Conservation (phyloP, 1,284 basidiomycete species). For the Ceratobasidium sp. region DNA sequence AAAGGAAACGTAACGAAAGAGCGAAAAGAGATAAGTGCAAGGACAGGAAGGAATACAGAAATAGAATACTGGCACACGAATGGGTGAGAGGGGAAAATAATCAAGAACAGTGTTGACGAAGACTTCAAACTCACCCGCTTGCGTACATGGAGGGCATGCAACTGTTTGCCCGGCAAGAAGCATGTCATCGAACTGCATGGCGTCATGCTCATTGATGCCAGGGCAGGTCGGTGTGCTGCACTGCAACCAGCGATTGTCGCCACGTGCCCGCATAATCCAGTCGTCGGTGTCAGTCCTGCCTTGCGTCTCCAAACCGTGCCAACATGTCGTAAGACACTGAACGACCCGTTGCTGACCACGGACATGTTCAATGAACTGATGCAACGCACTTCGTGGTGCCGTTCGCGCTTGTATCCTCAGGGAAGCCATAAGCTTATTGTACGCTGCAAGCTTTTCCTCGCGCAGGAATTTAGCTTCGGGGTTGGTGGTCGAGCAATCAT, state of each 20-base stretch:
- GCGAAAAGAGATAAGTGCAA: too few relatives aligned
- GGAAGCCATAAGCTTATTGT: neutral
- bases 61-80: too few relatives aligned
- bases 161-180: neutral
- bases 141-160: neutral
- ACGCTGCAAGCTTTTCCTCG: neutral
- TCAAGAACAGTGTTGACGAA: too few relatives aligned
- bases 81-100: neutral
- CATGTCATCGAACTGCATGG: neutral
- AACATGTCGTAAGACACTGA: neutral
- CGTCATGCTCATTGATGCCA: neutral
- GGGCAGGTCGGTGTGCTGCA: neutral
- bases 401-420: neutral
- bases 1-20: too few relatives aligned
- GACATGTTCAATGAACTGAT: neutral
- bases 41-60: too few relatives aligned
- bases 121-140: neutral
- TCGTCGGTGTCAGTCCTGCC: neutral
- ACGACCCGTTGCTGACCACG: neutral
- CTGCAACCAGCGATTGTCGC: neutral
- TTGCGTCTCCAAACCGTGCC: conserved; percentile 3
- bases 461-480: neutral
- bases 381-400: neutral
- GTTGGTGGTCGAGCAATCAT: neutral
- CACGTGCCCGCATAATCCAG: neutral